Percentiles rank a stretch among this genome's conserved stretches.
Conservation (phyloP, 495 filamentous ascomycete species). For the Hyaloscypha variabilis region DNA sequence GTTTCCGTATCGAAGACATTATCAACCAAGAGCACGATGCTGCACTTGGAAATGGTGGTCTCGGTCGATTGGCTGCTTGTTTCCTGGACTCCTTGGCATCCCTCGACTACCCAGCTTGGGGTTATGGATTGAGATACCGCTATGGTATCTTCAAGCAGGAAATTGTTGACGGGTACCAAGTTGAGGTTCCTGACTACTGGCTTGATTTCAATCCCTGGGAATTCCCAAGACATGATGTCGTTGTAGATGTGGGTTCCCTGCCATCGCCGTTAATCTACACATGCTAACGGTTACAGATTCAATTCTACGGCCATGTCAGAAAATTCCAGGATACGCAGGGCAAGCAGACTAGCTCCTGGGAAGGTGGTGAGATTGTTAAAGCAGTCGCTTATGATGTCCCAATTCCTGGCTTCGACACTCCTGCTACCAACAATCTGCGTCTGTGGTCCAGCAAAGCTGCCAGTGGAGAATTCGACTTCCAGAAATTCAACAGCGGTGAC, state of each 20-base stretch:
- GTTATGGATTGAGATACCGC: constrained; percentile 90
- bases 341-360: constrained; percentile 74
- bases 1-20: constrained; percentile 95
- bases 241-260: constrained; percentile 66
- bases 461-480: constrained; percentile 97
- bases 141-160: constrained; percentile 99
- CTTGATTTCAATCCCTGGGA: constrained; percentile 99
- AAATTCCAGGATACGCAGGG: constrained; percentile 75
- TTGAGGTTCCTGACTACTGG: constrained; percentile 98
- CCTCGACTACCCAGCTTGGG: constrained; percentile 94
- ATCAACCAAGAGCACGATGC: constrained; percentile 96
- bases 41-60: constrained; percentile 92
- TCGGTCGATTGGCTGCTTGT: constrained; percentile 93
- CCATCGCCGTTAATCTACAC: neutral
- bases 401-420: constrained; percentile 85
- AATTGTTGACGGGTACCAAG: constrained; percentile 95
- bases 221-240: constrained; percentile 92
- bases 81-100: constrained; percentile 96
- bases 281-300: constrained; percentile 54
- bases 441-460: constrained; percentile 97
- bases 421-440: constrained; percentile 93
- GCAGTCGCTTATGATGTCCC: constrained; percentile 96
- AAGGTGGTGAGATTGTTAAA: constrained; percentile 89
- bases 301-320: constrained; percentile 87
- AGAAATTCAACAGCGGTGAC: constrained; percentile 98